phyloP scores from a whole-genome alignment of 495 filamentous ascomycete species.

The Neurospora sp. region DNA sequence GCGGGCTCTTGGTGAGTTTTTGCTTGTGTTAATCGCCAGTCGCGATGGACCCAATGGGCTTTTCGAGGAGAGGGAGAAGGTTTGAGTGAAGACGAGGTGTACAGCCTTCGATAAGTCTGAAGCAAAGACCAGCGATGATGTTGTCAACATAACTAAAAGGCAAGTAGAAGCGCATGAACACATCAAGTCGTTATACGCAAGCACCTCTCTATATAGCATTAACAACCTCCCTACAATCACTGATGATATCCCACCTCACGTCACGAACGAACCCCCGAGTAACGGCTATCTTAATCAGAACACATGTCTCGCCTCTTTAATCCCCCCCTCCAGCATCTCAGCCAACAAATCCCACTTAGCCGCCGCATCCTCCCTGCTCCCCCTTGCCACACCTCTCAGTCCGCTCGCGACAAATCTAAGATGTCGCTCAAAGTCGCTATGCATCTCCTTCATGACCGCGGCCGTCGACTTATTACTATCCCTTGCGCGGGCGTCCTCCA shows the following conservation, averaged over 20 bases:
- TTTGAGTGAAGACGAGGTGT: not conserved
- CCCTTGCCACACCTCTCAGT: constrained; percentile 48
- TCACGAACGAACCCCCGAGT: not conserved
- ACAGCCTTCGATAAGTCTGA: no score
- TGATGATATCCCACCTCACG: not conserved
- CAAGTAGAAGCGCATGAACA: not conserved
- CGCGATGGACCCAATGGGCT: not conserved
- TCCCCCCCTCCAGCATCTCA: constrained; percentile 47
- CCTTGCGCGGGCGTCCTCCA: not conserved
- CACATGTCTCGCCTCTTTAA: constrained; percentile 14
- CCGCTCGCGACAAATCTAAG: constrained; percentile 45
- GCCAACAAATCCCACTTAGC: constrained; percentile 49
- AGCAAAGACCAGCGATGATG: no score
- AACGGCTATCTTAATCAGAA: not conserved
- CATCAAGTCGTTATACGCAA: not conserved
- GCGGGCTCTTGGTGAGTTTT: not conserved
- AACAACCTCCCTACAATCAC: not conserved
- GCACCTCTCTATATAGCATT: not conserved
- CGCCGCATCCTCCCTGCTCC: constrained; percentile 38
- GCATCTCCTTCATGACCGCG: constrained; percentile 32
- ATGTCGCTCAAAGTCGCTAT: constrained; percentile 38
- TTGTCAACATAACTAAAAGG: no score
- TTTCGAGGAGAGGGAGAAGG: not conserved
- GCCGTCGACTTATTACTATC: constrained; percentile 20
- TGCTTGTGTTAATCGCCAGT: not conserved